Conservation (phyloP, 2,329 filamentous ascomycete species). For the Aspergillus pseudoglaucus region DNA sequence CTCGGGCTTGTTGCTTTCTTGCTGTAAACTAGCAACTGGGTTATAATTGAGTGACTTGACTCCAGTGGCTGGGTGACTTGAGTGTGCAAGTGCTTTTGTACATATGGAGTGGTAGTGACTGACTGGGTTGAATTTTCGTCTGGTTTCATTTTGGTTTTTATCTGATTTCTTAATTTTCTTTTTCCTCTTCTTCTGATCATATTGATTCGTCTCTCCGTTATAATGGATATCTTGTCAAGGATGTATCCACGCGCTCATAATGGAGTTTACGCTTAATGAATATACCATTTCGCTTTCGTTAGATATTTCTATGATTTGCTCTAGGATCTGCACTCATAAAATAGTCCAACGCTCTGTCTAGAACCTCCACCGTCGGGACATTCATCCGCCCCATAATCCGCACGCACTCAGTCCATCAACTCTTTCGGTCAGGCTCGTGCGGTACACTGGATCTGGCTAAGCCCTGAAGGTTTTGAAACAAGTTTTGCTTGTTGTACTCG, state of each 20-base stretch:
- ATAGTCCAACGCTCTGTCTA: no score
- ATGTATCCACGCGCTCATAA: no score
- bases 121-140: slow-evolving; percentile 82
- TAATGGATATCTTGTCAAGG: no score
- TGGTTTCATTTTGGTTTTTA: slow-evolving; percentile 46
- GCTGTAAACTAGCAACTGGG: slow-evolving; percentile 29
- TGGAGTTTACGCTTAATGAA: no score
- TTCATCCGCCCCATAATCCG: slow-evolving; percentile 65
- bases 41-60: slow-evolving; percentile 3
- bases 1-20: slow-evolving; percentile 46
- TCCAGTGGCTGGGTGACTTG: slow-evolving; percentile 23
- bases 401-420: slow-evolving; percentile 70
- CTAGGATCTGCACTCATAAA: no score
- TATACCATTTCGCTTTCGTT: no score
- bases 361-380: slow-evolving; percentile 72
- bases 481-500: no score
- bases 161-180: slow-evolving; percentile 55
- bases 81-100: no score
- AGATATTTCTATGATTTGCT: no score
- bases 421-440: slow-evolving; percentile 52
- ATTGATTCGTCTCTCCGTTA: no score
- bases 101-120: slow-evolving; percentile 42
- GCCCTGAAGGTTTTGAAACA: no score
- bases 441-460: no score
- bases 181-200: background rate